Evolutionary conservation across 2,329 filamentous ascomycete genomes (phyloP), one percentile per base, ranked within the genome.

Genomic region (Scortechinia acanthostroma): DNA sequence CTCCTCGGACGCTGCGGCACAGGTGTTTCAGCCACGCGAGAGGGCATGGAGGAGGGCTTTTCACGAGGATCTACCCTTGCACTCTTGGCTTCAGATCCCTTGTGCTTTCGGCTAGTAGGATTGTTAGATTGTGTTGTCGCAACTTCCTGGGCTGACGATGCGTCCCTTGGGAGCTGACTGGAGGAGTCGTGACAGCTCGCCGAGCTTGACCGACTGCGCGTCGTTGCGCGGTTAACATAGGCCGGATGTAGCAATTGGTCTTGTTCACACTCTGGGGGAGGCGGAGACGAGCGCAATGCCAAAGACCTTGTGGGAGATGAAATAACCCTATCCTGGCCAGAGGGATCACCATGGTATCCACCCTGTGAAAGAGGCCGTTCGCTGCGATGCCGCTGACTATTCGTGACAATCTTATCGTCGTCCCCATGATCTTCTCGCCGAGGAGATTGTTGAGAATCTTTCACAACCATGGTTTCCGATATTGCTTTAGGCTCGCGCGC

Each of bases 11-110:
- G 51, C n/a, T 51, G 53, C 21, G 58, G 55, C 37, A 63, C 50
- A 17, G 64, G 64, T 3, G 64, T 68, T 49, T 67, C 63, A 17
- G 55, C 57, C n/a, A 66, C 54, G 25, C 56, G 59, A 21, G 63
- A 65, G 5, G 58, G 59, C 55, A 65, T 60, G 10, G 62, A 65
- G 4, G 62, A 65, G 4, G 55, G 51, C 44, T 63, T 62, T 6
- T 30, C 10, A 47, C 25, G 20, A 37, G 49, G 2, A 40, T 43
- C 2, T 46, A 21, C 4, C 46, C 40, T 43, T 21, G 45, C 17
- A 28, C 43, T 28, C 35, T 21, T 5, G 40, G 44, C 10, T n/a
- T 30, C 10, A 10, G 25, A 30, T 30, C 10, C 25, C n/a, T 10
- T 10, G 10, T 30, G 10, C n/a, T 10, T 30, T 19, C 17, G 35